phyloP scores from a whole-genome alignment of 1,139 yeast species.

The Yarrowia galli region DNA sequence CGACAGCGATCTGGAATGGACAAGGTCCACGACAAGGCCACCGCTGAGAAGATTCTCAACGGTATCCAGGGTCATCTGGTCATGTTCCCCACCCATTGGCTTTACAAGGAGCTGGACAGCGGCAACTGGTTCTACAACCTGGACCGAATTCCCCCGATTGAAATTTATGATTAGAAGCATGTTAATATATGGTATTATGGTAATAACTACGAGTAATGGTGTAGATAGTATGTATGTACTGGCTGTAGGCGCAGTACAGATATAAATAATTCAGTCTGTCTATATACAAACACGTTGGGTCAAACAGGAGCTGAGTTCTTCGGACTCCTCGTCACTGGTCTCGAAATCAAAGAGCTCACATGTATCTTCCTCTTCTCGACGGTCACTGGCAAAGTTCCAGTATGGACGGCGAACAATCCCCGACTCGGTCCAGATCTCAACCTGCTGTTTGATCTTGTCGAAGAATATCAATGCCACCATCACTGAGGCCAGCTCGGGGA shows the following conservation, averaged over 20 bases:
- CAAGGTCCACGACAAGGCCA: conserved; percentile 71
- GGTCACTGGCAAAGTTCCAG: conserved; percentile 15
- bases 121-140: conserved; percentile 96
- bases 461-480: conserved; percentile 7
- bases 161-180: conserved; percentile 75
- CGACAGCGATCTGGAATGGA: conserved; percentile 47
- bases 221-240: no score
- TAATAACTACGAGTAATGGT: no score
- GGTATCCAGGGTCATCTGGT: conserved; percentile 92
- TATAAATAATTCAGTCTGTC: neutral
- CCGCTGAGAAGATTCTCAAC: conserved; percentile 75
- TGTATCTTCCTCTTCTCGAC: neutral
- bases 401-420: neutral
- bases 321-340: neutral
- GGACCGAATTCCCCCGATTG: conserved; percentile 94
- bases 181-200: neutral
- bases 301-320: neutral
- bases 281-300: neutral
- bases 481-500: conserved; percentile 19
- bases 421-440: conserved; percentile 12
- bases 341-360: conserved; percentile 27
- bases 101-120: conserved; percentile 78
- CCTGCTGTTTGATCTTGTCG: conserved; percentile 27
- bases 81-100: conserved; percentile 90
- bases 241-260: no score